Conservation (phyloP, 2,329 filamentous ascomycete genomes). For the Aspergillus hiratsukae region DNA sequence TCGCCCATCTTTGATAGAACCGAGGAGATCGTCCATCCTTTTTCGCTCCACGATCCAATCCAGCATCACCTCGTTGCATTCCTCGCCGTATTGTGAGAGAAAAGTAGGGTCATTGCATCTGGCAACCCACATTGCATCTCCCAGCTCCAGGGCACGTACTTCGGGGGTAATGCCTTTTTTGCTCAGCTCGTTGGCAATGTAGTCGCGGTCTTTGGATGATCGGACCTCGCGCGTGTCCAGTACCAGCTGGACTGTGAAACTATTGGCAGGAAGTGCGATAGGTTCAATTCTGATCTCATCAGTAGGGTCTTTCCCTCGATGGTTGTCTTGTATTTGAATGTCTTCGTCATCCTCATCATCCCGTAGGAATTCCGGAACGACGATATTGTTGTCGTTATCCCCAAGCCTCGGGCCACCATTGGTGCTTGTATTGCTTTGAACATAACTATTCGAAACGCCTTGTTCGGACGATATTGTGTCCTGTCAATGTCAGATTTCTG, state of each 20-base stretch:
- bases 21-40: slow-evolving; percentile 72
- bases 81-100: slow-evolving; percentile 52
- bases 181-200: slow-evolving; percentile 67
- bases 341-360: slow-evolving; percentile 10
- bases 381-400: not conserved
- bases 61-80: slow-evolving; percentile 63
- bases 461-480: not conserved
- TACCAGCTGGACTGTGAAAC: slow-evolving; percentile 68
- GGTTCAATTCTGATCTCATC: slow-evolving; percentile 46
- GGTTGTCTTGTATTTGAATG: not conserved
- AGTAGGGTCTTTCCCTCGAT: slow-evolving; percentile 3
- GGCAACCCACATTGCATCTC: slow-evolving; percentile 76
- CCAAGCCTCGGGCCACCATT: not conserved
- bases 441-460: not conserved
- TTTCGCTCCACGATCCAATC: slow-evolving; percentile 82
- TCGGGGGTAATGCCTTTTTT: slow-evolving; percentile 63
- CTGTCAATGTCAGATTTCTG: slow-evolving; percentile 3
- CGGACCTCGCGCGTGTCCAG: slow-evolving; percentile 72
- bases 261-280: slow-evolving; percentile 58
- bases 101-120: slow-evolving; percentile 60
- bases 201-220: slow-evolving; percentile 68
- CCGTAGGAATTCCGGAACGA: not conserved
- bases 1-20: slow-evolving; percentile 75
- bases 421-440: not conserved
- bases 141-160: slow-evolving; percentile 65